Percentiles rank a stretch among this genome's conserved stretches.
Conservation (phyloP, 768 basidiomycete species). For the Pisolithus orientalis region DNA sequence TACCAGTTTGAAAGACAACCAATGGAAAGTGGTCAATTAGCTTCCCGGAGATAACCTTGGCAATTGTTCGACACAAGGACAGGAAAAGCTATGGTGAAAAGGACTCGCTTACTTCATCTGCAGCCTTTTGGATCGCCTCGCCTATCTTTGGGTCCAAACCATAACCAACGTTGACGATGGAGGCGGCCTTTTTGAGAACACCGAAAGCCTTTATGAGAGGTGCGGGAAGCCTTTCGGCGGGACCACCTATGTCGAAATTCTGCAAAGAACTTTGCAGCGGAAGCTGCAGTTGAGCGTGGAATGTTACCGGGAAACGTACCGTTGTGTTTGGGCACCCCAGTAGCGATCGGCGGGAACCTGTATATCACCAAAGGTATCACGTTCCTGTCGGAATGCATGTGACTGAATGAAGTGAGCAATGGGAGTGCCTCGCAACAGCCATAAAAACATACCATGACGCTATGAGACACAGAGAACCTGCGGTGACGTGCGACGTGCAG, state of each 20-base stretch:
- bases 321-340: slow-evolving; percentile 98
- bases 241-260: slow-evolving; percentile 98
- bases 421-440: background rate
- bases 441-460: slow-evolving; percentile 29
- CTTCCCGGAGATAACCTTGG: slow-evolving; percentile 91
- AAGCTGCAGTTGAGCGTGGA: slow-evolving; percentile 7
- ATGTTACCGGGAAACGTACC: slow-evolving; percentile 37
- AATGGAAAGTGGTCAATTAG: slow-evolving; percentile 94
- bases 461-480: slow-evolving; percentile 27
- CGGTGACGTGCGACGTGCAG: slow-evolving; percentile 2
- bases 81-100: background rate
- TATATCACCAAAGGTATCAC: slow-evolving; percentile 94
- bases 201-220: slow-evolving; percentile 99
- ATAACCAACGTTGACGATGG: slow-evolving; percentile 82
- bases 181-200: slow-evolving; percentile 94
- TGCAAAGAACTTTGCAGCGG: slow-evolving; percentile 63
- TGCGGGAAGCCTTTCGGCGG: slow-evolving; percentile 84
- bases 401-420: slow-evolving; percentile 23
- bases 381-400: slow-evolving; percentile 67
- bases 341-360: slow-evolving; percentile 84
- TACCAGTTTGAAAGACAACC: slow-evolving; percentile 98
- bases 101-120: slow-evolving; percentile 70
- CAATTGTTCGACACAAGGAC: slow-evolving; percentile 1
- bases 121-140: slow-evolving; percentile 84
- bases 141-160: slow-evolving; percentile 87